Evolutionary conservation across 2,329 filamentous ascomycete genomes (phyloP).

Genomic region (Paradendryphiella salina): DNA sequence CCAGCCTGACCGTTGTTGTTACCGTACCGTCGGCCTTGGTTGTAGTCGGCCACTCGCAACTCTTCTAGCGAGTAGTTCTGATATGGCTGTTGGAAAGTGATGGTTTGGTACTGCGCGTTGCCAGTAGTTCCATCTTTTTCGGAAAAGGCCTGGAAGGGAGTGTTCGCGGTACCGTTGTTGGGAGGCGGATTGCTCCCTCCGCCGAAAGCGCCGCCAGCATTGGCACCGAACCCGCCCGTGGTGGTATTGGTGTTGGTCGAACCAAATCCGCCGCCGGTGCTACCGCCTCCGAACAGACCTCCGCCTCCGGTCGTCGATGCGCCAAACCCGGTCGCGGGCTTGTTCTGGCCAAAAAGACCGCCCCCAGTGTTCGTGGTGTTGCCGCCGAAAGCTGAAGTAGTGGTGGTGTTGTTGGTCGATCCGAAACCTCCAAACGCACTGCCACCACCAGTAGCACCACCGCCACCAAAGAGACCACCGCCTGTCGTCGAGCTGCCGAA

Average conservation of each 20-base stretch:
- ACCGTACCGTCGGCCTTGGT: conserved; percentile 80
- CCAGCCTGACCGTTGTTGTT: conserved; percentile 79
- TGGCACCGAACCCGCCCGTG: conserved; percentile 31
- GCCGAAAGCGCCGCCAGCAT: conserved; percentile 39
- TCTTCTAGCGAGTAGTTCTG: conserved; percentile 86
- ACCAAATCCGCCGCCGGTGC: conserved; percentile 37
- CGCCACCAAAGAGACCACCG: conserved; percentile 42
- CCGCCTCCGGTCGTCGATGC: conserved; percentile 30
- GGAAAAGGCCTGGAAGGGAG: conserved; percentile 67
- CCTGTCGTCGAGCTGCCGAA: conserved; percentile 43
- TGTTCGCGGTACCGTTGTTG: conserved; percentile 65
- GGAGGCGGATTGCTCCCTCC: conserved; percentile 21
- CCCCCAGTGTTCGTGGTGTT: conserved; percentile 35
- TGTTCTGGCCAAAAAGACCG: conserved; percentile 40
- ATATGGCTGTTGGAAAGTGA: conserved; percentile 77
- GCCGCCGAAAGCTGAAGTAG: conserved; percentile 32
- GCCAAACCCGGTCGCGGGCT: conserved; percentile 32
- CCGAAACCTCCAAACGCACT: conserved; percentile 22
- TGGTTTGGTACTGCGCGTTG: conserved; percentile 70
- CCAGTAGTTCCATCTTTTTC: conserved; percentile 71
- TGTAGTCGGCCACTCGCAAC: conserved; percentile 75
- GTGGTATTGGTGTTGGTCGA: conserved; percentile 20
- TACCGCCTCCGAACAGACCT: conserved; percentile 37
- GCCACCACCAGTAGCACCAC: conserved; percentile 15
- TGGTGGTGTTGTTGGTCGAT: conserved; percentile 21